These are phyloP conservation scores for Fagopyrum esculentum DNA, from an alignment of 148 eudicot genomes.

Conservation along the genomic window DNA sequence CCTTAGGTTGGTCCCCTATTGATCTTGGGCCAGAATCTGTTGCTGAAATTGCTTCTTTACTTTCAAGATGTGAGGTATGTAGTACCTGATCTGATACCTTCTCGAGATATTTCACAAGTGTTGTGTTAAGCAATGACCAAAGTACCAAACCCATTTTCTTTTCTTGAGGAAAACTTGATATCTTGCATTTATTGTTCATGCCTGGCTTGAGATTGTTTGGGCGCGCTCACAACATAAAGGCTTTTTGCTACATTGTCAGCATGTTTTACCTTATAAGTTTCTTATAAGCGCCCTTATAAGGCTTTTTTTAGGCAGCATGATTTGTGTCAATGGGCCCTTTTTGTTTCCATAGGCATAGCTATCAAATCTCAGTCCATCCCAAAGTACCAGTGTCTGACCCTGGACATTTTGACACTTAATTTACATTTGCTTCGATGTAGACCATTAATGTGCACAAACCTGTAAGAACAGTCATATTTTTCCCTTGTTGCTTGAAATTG, in stretches of 20 bases:
- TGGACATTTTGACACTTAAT: not conserved
- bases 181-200: not conserved
- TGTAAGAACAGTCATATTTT: not conserved
- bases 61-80: slow-evolving; percentile 66
- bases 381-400: not conserved
- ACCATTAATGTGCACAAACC: not conserved
- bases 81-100: slow-evolving; percentile 17
- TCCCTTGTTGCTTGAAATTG: not conserved
- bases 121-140: slow-evolving; percentile 9
- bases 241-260: too few relatives aligned
- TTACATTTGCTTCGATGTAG: not conserved
- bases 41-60: slow-evolving; percentile 44
- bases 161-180: not conserved
- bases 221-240: too few relatives aligned
- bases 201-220: not conserved
- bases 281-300: too few relatives aligned
- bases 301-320: too few relatives aligned
- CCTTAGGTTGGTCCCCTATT: slow-evolving; percentile 75
- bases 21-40: slow-evolving; percentile 73
- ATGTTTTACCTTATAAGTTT: too few relatives aligned
- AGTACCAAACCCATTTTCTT: not conserved
- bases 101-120: not conserved
- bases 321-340: not conserved
- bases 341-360: not conserved
- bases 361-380: not conserved